Evolutionary conservation across 163 green algal species (phyloP).

Genomic region (Chlorella variabilis): DNA sequence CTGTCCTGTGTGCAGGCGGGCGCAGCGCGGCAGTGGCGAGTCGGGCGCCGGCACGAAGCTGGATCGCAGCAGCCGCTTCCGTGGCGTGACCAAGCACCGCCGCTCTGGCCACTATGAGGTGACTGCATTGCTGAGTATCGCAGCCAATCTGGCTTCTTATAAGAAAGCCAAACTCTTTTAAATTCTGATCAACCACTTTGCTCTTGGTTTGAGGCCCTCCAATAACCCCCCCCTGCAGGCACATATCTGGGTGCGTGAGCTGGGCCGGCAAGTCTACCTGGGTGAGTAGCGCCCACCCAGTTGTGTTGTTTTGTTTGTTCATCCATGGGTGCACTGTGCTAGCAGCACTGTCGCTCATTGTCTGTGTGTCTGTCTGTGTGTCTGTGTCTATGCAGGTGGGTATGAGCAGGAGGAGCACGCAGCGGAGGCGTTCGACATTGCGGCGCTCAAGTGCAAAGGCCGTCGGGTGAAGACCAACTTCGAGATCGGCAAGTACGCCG

Average conservation of each 20-base stretch:
- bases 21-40: too few relatives aligned
- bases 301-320: too few relatives aligned
- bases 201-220: not conserved
- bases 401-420: conserved; percentile 85
- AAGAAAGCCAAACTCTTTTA: too few relatives aligned
- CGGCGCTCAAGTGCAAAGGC: conserved; percentile 87
- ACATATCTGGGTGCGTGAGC: conserved; percentile 69
- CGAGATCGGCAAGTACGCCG: conserved; percentile 72
- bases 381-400: conserved; percentile 31
- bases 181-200: not conserved
- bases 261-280: conserved; percentile 85
- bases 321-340: too few relatives aligned
- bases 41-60: not conserved
- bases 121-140: too few relatives aligned
- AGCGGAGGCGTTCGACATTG: conserved; percentile 67
- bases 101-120: conserved; percentile 55
- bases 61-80: conserved; percentile 46
- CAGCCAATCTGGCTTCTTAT: too few relatives aligned
- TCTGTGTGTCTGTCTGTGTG: too few relatives aligned
- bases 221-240: conserved; percentile 12
- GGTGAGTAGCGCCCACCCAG: conserved; percentile 60
- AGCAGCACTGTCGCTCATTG: too few relatives aligned
- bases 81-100: conserved; percentile 69
- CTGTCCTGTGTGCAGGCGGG: too few relatives aligned
- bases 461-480: conserved; percentile 76